Conservation (phyloP, 805 yeast genomes). For the Zygotorulaspora chibaensis region DNA sequence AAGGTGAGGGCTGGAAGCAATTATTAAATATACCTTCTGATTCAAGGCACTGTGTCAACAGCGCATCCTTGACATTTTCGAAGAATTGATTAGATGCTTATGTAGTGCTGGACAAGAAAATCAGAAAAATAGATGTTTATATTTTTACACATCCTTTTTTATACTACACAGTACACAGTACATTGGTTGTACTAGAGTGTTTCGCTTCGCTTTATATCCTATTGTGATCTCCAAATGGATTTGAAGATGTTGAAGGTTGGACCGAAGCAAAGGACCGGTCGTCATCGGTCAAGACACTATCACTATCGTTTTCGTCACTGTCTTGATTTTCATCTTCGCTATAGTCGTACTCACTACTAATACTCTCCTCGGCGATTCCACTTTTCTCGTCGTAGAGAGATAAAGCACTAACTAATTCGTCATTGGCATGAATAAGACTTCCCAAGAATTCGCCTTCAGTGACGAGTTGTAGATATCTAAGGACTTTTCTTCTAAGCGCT, state of each 20-base stretch:
- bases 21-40: slow-evolving; percentile 48
- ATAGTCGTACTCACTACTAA: slow-evolving; percentile 39
- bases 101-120: no score
- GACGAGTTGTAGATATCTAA: slow-evolving; percentile 78
- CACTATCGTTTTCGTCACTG: slow-evolving; percentile 19
- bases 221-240: slow-evolving; percentile 54
- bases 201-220: slow-evolving; percentile 19
- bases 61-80: slow-evolving; percentile 67
- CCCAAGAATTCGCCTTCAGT: slow-evolving; percentile 85
- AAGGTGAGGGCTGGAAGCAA: slow-evolving; percentile 79
- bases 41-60: slow-evolving; percentile 93
- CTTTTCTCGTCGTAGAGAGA: slow-evolving; percentile 57
- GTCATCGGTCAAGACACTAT: slow-evolving; percentile 12
- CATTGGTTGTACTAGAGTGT: not conserved
- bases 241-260: slow-evolving; percentile 29
- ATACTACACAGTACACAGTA: not conserved
- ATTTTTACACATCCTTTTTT: not conserved
- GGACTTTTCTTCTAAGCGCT: slow-evolving; percentile 66
- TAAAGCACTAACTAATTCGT: slow-evolving; percentile 74
- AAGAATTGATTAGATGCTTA: slow-evolving; percentile 12
- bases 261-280: slow-evolving; percentile 9
- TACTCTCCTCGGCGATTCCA: slow-evolving; percentile 39
- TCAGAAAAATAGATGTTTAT: not conserved
- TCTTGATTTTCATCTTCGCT: slow-evolving; percentile 31
- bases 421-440: slow-evolving; percentile 83